Evolutionary conservation across 352 stramenopile genomes (phyloP).

Genomic region (Globisporangium ultimum): DNA sequence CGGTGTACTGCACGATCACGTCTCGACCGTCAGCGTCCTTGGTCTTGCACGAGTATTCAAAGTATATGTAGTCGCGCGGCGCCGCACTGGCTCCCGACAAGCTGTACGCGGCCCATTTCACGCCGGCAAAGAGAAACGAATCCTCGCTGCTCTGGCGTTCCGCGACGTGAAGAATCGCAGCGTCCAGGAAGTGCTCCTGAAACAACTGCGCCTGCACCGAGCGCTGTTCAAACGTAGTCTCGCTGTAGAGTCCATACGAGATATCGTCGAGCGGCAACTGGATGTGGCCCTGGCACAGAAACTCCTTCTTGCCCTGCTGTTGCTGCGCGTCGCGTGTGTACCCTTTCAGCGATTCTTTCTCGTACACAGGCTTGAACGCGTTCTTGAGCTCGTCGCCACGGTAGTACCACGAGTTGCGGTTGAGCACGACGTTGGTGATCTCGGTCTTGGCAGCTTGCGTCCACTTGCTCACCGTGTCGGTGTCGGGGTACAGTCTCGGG

Average conservation of each 20-base stretch:
- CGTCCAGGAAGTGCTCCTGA: slow-evolving; percentile 43
- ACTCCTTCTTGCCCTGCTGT: slow-evolving; percentile 25
- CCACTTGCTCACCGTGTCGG: slow-evolving; percentile 23
- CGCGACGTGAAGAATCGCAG: slow-evolving; percentile 34
- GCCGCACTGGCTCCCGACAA: slow-evolving; percentile 19
- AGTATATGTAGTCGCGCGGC: slow-evolving; percentile 38
- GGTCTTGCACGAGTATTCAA: slow-evolving; percentile 33
- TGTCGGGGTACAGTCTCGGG: slow-evolving; percentile 9
- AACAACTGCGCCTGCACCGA: slow-evolving; percentile 39
- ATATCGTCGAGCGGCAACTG: slow-evolving; percentile 38
- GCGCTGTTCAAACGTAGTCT: slow-evolving; percentile 33
- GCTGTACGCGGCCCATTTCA: slow-evolving; percentile 41
- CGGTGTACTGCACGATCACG: slow-evolving; percentile 22
- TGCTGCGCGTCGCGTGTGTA: slow-evolving; percentile 18
- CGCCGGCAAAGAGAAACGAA: slow-evolving; percentile 41
- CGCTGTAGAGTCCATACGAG: slow-evolving; percentile 24
- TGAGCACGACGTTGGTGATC: slow-evolving; percentile 23
- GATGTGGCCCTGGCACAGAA: slow-evolving; percentile 30
- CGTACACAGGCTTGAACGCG: slow-evolving; percentile 26
- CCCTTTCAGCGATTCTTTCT: slow-evolving; percentile 26
- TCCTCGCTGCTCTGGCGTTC: slow-evolving; percentile 25
- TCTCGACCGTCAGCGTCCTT: slow-evolving; percentile 25
- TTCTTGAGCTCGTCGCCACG: slow-evolving; percentile 28
- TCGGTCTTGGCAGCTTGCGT: slow-evolving; percentile 28
- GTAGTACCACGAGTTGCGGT: slow-evolving; percentile 43